A percentile compares a stretch with the other conserved stretches of the same genome.
Evolutionary conservation across 2,329 filamentous ascomycete species (phyloP).

Genomic region (Nemania abortiva): DNA sequence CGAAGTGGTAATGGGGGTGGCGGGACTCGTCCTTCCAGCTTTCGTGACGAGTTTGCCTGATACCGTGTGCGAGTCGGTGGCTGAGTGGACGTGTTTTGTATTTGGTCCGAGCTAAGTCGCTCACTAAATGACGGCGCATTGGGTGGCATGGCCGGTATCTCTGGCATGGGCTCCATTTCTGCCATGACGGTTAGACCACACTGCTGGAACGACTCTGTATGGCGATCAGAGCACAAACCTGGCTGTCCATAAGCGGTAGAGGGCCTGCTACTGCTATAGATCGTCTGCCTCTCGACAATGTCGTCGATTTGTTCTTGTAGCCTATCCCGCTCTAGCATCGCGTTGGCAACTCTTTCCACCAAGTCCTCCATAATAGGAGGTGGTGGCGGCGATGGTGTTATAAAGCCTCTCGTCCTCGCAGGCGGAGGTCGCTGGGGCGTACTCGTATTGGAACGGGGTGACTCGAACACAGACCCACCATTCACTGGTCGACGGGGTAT

Average conservation of each 20-base stretch:
- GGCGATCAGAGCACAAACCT: slow-evolving; percentile 44
- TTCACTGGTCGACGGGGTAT: slow-evolving; percentile 61
- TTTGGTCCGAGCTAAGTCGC: slow-evolving; percentile 62
- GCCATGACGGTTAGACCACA: slow-evolving; percentile 27
- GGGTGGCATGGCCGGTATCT: slow-evolving; percentile 68
- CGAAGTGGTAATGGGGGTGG: slow-evolving; percentile 70
- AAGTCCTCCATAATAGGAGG: slow-evolving; percentile 62
- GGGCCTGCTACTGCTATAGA: slow-evolving; percentile 66
- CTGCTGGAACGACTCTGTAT: slow-evolving; percentile 1
- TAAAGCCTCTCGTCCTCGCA: slow-evolving; percentile 59
- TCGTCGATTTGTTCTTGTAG: slow-evolving; percentile 71
- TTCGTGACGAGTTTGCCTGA: slow-evolving; percentile 52
- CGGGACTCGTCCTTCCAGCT: slow-evolving; percentile 56
- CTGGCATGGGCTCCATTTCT: slow-evolving; percentile 66
- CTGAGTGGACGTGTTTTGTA: slow-evolving; percentile 52
- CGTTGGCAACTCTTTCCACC: slow-evolving; percentile 67
- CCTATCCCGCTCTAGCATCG: slow-evolving; percentile 69
- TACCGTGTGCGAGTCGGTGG: slow-evolving; percentile 54
- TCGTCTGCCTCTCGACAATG: slow-evolving; percentile 70
- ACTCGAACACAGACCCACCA: slow-evolving; percentile 52
- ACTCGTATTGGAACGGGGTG: slow-evolving; percentile 49
- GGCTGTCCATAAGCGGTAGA: slow-evolving; percentile 62
- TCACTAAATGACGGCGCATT: slow-evolving; percentile 69
- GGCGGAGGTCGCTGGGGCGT: slow-evolving; percentile 60
- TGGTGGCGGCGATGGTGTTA: slow-evolving; percentile 50